Base-by-base conservation (phyloP, 1,284 basidiomycete genomes). In the Amylostereum areolatum region DNA sequence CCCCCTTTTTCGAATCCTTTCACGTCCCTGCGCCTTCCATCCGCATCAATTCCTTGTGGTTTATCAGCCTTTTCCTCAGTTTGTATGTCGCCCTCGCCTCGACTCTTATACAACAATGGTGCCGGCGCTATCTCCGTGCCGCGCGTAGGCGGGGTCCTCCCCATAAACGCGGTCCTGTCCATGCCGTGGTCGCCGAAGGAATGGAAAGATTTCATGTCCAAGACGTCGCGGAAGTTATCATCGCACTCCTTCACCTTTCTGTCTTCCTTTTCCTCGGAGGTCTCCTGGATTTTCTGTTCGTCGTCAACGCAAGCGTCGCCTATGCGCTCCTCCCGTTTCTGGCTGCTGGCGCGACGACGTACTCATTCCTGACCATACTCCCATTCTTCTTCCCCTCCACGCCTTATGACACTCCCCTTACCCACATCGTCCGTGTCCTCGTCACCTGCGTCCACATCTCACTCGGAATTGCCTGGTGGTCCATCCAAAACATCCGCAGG, bases 201-300 rank as follows among this genome's bases (percentile, higher is more conserved):
- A 52, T 73, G 18, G 59, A 62, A 24, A 58, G 56, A 41, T 73
- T 69, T 44, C 59, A 60, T 25, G 68, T 72, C 65, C 56, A 62
- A 25, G 58, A 62, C 11, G 58, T 72, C 6, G 70, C 71, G 3
- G 66, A 69, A 41, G 53, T 62, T n/a, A 70, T 73, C 31, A 70
- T 71, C 2, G 61, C 66, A 31, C 62, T 74, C 24, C 61, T 74
- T 8, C 71, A 72, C 49, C 53, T 66, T 3, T 70, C 71, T 2
- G 59, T 73, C 11, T 62, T 71, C 31, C 57, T 73, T 4, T 73
- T 73, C 53, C 68, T 72, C 41, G 66, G 64, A 2, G 71, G 70
- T 9, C 61, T 74, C 8, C 60, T 69, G n/a, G 63, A 65, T 29
- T 72, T 72, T 47, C 57, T 74, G 27, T 56, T 56, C 18, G 61